Evolutionary conservation across 1,284 basidiomycete genomes (phyloP), one percentile per base, ranked within the genome.

Genomic region (Lignosus rhinocerotis): DNA sequence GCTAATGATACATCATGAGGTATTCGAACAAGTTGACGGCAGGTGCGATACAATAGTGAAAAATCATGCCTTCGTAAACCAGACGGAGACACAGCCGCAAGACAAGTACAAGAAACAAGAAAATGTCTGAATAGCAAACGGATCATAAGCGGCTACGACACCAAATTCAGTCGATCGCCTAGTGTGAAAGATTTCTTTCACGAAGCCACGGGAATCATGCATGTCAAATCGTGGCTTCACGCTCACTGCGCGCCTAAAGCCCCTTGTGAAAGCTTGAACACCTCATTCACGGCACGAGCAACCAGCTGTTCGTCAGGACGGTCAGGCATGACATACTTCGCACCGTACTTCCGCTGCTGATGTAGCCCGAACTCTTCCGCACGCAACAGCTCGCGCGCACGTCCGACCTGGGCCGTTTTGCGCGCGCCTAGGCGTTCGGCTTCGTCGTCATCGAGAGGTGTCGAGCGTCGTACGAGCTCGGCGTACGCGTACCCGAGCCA

Each of bases 401-500:
- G 61, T 31, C 52, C 64, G 21, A 68, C 55, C 46, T 61, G 64
- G 50, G 59, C 65, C n/a, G 59, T 60, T 32, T 58, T 58, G 19
- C 63, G 62, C 34, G 66, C 67, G 5, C 76, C 77, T 12, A 79
- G 60, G 41, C 69, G 66, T 51, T 69, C 67, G 3, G 73, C 76
- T 62, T 80, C 78, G 12, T 64, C 62, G 30, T 72, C 71, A 7
- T 65, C 69, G 8, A 80, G 62, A 2, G 76, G 68, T 6, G 68
- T 58, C 0, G 59, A 58, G 6, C 79, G 69, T 53, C 70, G 64
- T 57, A 76, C 76, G 14, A 79, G 61, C 17, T 71, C 71, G 1
- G 70, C 68, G 63, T 77, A 78, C 4, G 78, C 76, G 0, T 73
- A 70, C 1, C 65, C 65, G 11, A 77, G 70, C 79, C 79, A 80